Percentiles rank a stretch among this genome's conserved stretches.
Conservation (phyloP, 1,284 basidiomycete species). For the Irpex rosettiformis region DNA sequence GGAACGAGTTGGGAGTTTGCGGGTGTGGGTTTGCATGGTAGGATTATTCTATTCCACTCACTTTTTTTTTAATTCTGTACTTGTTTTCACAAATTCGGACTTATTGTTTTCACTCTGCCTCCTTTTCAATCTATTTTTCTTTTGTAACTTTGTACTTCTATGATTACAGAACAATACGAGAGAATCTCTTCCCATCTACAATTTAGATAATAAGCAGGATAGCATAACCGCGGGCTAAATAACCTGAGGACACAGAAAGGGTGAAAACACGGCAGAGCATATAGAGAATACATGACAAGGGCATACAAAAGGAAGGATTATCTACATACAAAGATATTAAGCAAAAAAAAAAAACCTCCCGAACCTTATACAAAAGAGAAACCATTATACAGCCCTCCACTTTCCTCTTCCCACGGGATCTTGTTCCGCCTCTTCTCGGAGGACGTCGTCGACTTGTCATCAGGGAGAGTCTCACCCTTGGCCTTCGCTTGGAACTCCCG, state of each 20-base stretch:
- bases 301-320: too few relatives aligned
- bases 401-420: slow-evolving; percentile 1
- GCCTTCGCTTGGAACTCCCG: slow-evolving; percentile 30
- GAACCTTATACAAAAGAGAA: background rate
- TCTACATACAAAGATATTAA: background rate
- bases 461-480: slow-evolving; percentile 14
- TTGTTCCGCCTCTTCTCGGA: slow-evolving; percentile 2
- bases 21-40: background rate
- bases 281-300: too few relatives aligned
- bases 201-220: background rate
- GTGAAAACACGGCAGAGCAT: too few relatives aligned
- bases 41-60: background rate
- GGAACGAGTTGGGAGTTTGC: background rate
- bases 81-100: background rate
- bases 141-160: background rate
- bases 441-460: slow-evolving; percentile 5
- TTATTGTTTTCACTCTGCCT: background rate
- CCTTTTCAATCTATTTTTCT: background rate
- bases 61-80: background rate
- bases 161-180: background rate
- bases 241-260: background rate
- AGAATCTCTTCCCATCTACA: background rate
- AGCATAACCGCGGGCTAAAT: background rate
- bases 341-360: background rate
- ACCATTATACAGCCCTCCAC: slow-evolving; percentile 5